These are phyloP conservation scores for Huntiella bhutanensis DNA, from an alignment of 2,329 filamentous ascomycete genomes.

Conservation along the genomic window DNA sequence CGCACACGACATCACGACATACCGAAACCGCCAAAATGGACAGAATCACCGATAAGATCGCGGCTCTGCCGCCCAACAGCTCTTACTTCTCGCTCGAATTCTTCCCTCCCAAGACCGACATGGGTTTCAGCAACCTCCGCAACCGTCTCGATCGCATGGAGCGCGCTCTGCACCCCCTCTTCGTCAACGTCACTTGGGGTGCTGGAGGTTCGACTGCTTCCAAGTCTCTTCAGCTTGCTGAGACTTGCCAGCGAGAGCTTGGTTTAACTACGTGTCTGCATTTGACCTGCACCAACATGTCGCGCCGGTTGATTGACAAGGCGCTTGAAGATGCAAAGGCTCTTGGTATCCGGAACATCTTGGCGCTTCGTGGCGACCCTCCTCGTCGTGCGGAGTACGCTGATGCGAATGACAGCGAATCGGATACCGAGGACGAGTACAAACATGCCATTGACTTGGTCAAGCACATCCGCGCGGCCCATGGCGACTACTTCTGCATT, in stretches of 20 bases:
- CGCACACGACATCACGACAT: no score
- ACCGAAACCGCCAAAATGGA: conserved; percentile 33
- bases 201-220: conserved; percentile 80
- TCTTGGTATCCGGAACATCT: conserved; percentile 79
- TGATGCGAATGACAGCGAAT: conserved; percentile 37
- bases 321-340: conserved; percentile 80
- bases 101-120: conserved; percentile 93
- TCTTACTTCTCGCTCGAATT: conserved; percentile 96
- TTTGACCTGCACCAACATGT: conserved; percentile 97
- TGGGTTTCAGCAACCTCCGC: conserved; percentile 87
- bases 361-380: conserved; percentile 80
- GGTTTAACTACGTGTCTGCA: conserved; percentile 89
- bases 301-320: conserved; percentile 63
- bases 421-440: conserved; percentile 54
- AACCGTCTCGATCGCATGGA: conserved; percentile 91
- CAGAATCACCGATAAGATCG: conserved; percentile 90
- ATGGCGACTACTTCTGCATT: conserved; percentile 91
- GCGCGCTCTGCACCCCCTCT: conserved; percentile 71
- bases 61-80: conserved; percentile 61
- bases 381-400: conserved; percentile 78
- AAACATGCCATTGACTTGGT: conserved; percentile 80
- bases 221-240: conserved; percentile 84
- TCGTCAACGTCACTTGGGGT: conserved; percentile 96
- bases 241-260: conserved; percentile 83
- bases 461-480: conserved; percentile 63